Evolutionary conservation across 2,329 filamentous ascomycete species (phyloP).

Genomic region (Fusarium scirpi): DNA sequence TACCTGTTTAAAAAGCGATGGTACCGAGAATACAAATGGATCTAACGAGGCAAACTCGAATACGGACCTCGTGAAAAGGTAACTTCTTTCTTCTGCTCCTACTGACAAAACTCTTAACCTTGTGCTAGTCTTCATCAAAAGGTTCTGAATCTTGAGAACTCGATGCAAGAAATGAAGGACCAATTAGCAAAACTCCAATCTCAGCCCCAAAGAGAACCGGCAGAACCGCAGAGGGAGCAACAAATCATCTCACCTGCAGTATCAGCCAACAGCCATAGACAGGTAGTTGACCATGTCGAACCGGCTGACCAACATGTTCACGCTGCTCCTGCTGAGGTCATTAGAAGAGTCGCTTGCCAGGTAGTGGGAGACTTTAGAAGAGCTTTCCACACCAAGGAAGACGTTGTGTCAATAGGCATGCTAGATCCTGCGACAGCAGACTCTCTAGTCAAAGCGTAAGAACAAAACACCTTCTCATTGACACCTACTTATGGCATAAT

Average conservation of each 20-base stretch:
- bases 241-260: neutral
- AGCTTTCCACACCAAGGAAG: constrained; percentile 19
- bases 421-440: constrained; percentile 19
- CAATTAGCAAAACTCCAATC: constrained; percentile 13
- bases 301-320: constrained; percentile 27
- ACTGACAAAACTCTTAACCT: neutral
- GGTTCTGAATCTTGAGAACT: constrained; percentile 22
- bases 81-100: neutral
- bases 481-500: neutral
- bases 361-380: constrained; percentile 26
- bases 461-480: too few relatives aligned
- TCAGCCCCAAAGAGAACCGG: neutral
- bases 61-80: constrained; percentile 24
- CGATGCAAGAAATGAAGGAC: constrained; percentile 19
- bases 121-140: constrained; percentile 19
- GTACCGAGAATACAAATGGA: constrained; percentile 5
- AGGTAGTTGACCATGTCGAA: constrained; percentile 12
- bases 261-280: neutral
- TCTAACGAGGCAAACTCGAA: neutral
- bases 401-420: constrained; percentile 23
- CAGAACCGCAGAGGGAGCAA: neutral
- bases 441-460: constrained; percentile 25
- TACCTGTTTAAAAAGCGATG: constrained; percentile 25
- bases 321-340: constrained; percentile 28
- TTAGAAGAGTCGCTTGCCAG: constrained; percentile 28